Percentiles rank a stretch among this genome's conserved stretches.
Evolutionary conservation across 2,329 filamentous ascomycete genomes (phyloP).

Genomic region (Penicillium digitatum): DNA sequence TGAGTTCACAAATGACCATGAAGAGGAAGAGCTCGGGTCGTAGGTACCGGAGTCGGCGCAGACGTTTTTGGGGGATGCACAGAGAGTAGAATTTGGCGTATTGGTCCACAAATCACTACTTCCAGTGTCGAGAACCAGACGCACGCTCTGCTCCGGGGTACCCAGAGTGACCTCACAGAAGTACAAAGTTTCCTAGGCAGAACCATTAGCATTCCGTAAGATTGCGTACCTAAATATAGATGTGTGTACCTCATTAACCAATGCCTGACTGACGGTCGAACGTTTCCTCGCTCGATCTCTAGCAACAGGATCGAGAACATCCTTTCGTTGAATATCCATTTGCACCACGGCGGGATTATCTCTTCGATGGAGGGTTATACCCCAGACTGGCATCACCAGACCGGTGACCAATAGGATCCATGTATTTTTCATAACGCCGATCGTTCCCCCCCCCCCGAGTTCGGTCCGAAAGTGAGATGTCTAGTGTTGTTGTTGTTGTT

Average conservation of each 20-base stretch:
- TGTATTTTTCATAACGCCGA: slow-evolving; percentile 20
- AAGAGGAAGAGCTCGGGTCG: slow-evolving; percentile 60
- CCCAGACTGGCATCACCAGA: slow-evolving; percentile 13
- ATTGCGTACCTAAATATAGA: not conserved
- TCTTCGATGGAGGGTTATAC: slow-evolving; percentile 32
- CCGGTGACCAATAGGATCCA: slow-evolving; percentile 16
- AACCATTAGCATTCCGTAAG: not conserved
- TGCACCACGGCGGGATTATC: slow-evolving; percentile 46
- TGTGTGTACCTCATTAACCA: slow-evolving; percentile 53
- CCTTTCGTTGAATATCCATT: slow-evolving; percentile 50
- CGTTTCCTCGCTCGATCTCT: slow-evolving; percentile 46
- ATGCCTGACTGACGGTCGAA: slow-evolving; percentile 40
- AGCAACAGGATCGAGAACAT: slow-evolving; percentile 44
- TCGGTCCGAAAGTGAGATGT: slow-evolving; percentile 3
- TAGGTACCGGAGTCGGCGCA: slow-evolving; percentile 53
- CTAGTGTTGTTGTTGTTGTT: not conserved
- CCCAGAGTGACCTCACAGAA: slow-evolving; percentile 57
- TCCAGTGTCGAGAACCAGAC: slow-evolving; percentile 59
- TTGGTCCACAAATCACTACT: slow-evolving; percentile 63
- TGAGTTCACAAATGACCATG: slow-evolving; percentile 68
- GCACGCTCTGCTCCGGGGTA: slow-evolving; percentile 54
- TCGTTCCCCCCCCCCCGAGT: not conserved
- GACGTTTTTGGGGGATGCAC: slow-evolving; percentile 36
- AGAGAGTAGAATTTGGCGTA: slow-evolving; percentile 48
- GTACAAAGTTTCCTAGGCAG: slow-evolving; percentile 52